These are phyloP conservation scores for Aspergillus quadrilineatus DNA, from an alignment of 2,329 filamentous ascomycete species.

Conservation along the genomic window DNA sequence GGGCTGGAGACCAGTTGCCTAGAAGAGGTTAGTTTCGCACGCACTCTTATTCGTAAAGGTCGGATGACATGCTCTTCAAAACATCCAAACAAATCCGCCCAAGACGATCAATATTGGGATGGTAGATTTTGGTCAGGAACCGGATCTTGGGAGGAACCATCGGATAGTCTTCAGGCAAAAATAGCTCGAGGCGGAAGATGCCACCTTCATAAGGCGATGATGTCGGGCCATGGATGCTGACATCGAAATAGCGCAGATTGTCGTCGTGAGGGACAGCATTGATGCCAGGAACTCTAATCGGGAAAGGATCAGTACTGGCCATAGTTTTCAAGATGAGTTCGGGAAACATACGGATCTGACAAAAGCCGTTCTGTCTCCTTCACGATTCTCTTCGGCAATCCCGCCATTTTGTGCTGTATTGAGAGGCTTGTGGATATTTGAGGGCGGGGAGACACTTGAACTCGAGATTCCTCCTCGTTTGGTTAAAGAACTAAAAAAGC, in stretches of 20 bases:
- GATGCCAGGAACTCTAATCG: conserved; percentile 82
- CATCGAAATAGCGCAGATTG: conserved; percentile 97
- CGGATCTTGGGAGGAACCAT: conserved; percentile 99
- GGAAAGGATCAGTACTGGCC: conserved; percentile 10
- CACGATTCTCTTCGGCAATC: conserved; percentile 88
- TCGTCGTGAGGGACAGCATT: conserved; percentile 94
- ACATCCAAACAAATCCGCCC: conserved; percentile 97
- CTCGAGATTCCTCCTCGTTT: background rate
- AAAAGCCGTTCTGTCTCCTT: conserved; percentile 98
- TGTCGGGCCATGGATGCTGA: conserved; percentile 87
- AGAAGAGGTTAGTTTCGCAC: conserved; percentile 19
- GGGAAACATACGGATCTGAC: conserved; percentile 77
- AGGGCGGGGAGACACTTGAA: conserved; percentile 6
- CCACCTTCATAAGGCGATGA: conserved; percentile 93
- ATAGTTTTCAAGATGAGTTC: background rate
- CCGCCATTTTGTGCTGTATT: conserved; percentile 51
- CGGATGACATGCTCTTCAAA: conserved; percentile 73
- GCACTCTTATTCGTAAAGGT: background rate
- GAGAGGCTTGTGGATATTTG: background rate
- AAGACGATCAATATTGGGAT: conserved; percentile 97
- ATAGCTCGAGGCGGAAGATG: conserved; percentile 94
- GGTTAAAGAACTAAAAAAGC: background rate
- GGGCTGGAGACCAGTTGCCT: conserved; percentile 98
- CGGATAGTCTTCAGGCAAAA: conserved; percentile 96
- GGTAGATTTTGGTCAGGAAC: conserved; percentile 98